Percentiles rank a stretch among this genome's conserved stretches.
These are phyloP conservation scores for Candida orba DNA, from an alignment of 805 yeast species.

Conservation along the genomic window DNA sequence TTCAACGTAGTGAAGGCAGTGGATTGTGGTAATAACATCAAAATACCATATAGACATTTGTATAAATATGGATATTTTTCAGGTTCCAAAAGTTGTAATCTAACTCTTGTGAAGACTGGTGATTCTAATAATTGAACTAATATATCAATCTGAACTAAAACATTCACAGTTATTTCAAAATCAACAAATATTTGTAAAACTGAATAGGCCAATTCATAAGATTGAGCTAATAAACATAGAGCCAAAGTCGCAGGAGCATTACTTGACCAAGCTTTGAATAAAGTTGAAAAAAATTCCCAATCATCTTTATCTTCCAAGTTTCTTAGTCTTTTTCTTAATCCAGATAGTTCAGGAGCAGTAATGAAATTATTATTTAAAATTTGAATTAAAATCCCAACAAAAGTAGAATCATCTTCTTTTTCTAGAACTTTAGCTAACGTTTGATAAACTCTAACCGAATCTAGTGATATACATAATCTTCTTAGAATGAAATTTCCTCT, in stretches of 20 bases:
- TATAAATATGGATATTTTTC: slow-evolving; percentile 71
- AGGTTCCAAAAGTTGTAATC: slow-evolving; percentile 87
- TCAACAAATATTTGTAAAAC: slow-evolving; percentile 76
- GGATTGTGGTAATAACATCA: slow-evolving; percentile 93
- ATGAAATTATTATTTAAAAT: slow-evolving; percentile 79
- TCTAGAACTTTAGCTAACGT: slow-evolving; percentile 72
- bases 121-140: slow-evolving; percentile 86
- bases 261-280: slow-evolving; percentile 88
- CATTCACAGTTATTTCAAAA: slow-evolving; percentile 69
- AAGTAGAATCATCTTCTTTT: slow-evolving; percentile 52
- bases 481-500: slow-evolving; percentile 80
- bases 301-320: slow-evolving; percentile 57
- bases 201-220: slow-evolving; percentile 81
- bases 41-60: slow-evolving; percentile 83
- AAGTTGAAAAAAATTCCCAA: slow-evolving; percentile 58
- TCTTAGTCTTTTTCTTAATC: slow-evolving; percentile 61
- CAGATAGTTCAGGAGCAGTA: slow-evolving; percentile 74
- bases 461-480: slow-evolving; percentile 72
- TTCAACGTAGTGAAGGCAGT: slow-evolving; percentile 79
- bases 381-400: slow-evolving; percentile 76
- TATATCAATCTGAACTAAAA: slow-evolving; percentile 81
- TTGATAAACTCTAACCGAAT: slow-evolving; percentile 77
- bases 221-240: slow-evolving; percentile 77
- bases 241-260: slow-evolving; percentile 86
- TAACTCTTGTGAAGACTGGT: slow-evolving; percentile 80